These are phyloP conservation scores for Auxenochlorella protothecoides DNA, from an alignment of 139 green algal genomes.

Conservation along the genomic window DNA sequence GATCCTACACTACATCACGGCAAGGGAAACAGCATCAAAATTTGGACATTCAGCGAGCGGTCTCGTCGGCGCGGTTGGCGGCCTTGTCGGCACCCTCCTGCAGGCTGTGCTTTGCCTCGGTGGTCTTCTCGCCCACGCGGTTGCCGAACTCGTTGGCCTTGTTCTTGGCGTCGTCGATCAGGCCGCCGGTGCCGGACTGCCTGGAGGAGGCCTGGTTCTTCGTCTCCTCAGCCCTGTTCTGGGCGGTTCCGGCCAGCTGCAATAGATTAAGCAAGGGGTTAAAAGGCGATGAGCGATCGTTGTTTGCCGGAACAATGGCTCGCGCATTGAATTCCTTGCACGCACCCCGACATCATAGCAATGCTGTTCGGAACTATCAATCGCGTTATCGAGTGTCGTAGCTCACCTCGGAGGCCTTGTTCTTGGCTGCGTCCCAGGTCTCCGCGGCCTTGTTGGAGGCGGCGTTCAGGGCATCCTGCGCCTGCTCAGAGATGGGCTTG, in stretches of 20 bases:
- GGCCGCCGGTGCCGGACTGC: background rate
- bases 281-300: background rate
- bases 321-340: no score
- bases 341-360: no score
- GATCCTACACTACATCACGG: no score
- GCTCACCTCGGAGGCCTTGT: background rate
- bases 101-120: no score
- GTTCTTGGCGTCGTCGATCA: constrained; percentile 2
- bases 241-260: constrained; percentile 2
- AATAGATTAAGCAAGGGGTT: background rate
- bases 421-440: constrained; percentile 2
- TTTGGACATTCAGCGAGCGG: no score
- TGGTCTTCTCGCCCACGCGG: background rate
- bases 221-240: constrained; percentile 1
- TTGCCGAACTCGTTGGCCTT: constrained; percentile 5
- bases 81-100: no score
- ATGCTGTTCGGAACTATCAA: no score
- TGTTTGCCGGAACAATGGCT: no score
- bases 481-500: constrained; percentile 8
- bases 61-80: no score
- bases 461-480: background rate
- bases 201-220: background rate
- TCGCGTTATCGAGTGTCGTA: background rate
- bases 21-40: no score
- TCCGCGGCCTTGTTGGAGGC: constrained; percentile 1